Percentiles rank a stretch among this genome's conserved stretches.
Evolutionary conservation across 345 rosid species (phyloP).

Genomic region (Euphorbia pulcherrima): DNA sequence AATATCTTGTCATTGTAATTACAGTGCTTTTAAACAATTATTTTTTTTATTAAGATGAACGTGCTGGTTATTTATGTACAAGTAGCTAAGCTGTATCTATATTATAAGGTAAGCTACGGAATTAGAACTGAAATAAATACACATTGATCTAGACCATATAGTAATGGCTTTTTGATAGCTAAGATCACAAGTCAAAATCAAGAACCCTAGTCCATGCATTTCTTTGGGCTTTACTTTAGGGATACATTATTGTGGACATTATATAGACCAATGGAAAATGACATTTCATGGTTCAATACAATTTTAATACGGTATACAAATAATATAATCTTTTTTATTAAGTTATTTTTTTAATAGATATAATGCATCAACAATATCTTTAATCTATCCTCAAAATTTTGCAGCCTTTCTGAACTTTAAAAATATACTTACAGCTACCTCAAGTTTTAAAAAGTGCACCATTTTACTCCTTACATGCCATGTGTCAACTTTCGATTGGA

Average conservation of each 20-base stretch:
- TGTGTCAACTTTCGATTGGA: too few species aligned
- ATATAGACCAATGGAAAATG: neutral
- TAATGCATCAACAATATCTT: neutral
- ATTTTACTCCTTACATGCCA: too few species aligned
- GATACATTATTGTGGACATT: conserved; percentile 2
- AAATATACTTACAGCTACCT: too few species aligned
- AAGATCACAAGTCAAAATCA: conserved; percentile 2
- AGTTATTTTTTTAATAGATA: neutral
- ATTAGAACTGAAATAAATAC: neutral
- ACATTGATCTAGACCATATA: neutral
- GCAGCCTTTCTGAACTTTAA: too few species aligned
- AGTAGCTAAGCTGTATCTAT: neutral
- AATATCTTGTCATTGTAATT: too few species aligned
- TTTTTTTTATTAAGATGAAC: neutral
- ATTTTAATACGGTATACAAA: neutral
- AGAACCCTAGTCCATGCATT: neutral
- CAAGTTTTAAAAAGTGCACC: too few species aligned
- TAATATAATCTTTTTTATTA: neutral
- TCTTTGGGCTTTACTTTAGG: conserved; percentile 1
- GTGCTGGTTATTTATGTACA: neutral
- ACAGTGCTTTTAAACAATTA: too few species aligned
- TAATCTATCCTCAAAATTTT: too few species aligned
- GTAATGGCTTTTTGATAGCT: neutral
- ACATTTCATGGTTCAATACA: neutral
- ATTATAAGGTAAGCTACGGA: neutral